phyloP scores from a whole-genome alignment of 352 stramenopile species.

The Pythium chondricola region DNA sequence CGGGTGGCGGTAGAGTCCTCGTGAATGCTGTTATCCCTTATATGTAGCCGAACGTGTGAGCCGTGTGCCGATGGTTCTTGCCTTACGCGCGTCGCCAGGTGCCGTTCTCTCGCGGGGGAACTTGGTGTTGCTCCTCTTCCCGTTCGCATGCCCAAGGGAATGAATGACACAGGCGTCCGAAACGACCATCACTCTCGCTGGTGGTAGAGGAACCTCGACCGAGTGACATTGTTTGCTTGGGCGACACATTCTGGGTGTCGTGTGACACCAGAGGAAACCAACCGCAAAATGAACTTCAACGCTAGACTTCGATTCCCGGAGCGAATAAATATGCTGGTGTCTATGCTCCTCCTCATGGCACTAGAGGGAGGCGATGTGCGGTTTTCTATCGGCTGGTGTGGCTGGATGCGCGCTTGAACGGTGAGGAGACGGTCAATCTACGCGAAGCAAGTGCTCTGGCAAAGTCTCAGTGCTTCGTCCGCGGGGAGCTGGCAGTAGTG shows the following conservation, averaged over 20 bases:
- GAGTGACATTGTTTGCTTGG: too few relatives aligned
- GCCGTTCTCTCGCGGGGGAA: not conserved
- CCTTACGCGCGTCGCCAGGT: not conserved
- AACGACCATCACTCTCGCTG: slow-evolving; percentile 15
- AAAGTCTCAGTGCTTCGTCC: slow-evolving; percentile 7
- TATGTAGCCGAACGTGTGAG: not conserved
- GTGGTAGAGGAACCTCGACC: slow-evolving; percentile 4
- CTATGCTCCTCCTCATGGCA: too few relatives aligned
- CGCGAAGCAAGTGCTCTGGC: slow-evolving; percentile 19
- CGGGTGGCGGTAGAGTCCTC: too few relatives aligned
- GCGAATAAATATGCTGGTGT: slow-evolving; percentile 16
- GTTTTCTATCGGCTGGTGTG: too few relatives aligned
- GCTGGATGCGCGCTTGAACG: too few relatives aligned
- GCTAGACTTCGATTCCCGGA: slow-evolving; percentile 1
- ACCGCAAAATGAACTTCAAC: not conserved
- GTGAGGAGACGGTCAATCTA: too few relatives aligned
- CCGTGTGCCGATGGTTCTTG: too few relatives aligned
- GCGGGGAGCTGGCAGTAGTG: slow-evolving; percentile 10
- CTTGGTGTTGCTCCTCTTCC: slow-evolving; percentile 7
- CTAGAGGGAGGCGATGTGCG: too few relatives aligned
- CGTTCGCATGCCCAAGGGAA: slow-evolving; percentile 3
- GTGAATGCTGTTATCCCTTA: too few relatives aligned
- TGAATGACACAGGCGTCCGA: slow-evolving; percentile 12
- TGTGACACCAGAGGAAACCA: not conserved
- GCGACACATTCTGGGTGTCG: not conserved